Evolutionary conservation across 2,329 filamentous ascomycete genomes (phyloP), one percentile per base, ranked within the genome.

Genomic region (Monascus ruber): DNA sequence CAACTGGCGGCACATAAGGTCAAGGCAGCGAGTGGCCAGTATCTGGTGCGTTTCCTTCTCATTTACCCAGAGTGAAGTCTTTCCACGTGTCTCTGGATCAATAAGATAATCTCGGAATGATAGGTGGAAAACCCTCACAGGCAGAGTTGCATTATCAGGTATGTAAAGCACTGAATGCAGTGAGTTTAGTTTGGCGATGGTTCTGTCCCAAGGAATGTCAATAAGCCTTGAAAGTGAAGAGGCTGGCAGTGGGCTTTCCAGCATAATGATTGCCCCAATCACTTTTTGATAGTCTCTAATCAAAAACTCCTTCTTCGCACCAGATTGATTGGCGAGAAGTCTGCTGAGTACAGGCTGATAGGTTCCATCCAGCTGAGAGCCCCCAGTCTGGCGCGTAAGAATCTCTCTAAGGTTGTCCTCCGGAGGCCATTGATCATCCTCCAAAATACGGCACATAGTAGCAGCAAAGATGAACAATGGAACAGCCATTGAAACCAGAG

Each of bases 21-120:
- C 24, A 26, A 50, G 41, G 39, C 41, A 47, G 4, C 2, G n/a
- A 1, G 4, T 1, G 5, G 41, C 33, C 10, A 49, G 40, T 0
- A 38, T 27, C 27, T 36, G 29, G 5, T 51, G 41, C 8, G 28
- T 39, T 9, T 9, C 28, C 37, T 40, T 47, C 44, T 59, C 49
- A 36, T 62, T 34, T 42, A 60, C 49, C 45, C 43, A 38, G 48
- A 60, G 53, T n/a, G n/a, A n/a, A n/a, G n/a, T n/a, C n/a, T n/a
- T n/a, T n/a, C n/a, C n/a, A 7, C 42, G 28, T 43, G 41, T 52
- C 33, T 46, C 24, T 9, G 37, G 24, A 8, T 48, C 31, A 29
- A 57, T 40, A 2, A 60, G 42, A 37, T 56, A 60, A 35, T 62
- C 53, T 17, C 50, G 48, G 35, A 59, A 60, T 37, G 52, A 59